Evolutionary conservation across 2,329 filamentous ascomycete species (phyloP).

Genomic region (Neofusicoccum ribis): DNA sequence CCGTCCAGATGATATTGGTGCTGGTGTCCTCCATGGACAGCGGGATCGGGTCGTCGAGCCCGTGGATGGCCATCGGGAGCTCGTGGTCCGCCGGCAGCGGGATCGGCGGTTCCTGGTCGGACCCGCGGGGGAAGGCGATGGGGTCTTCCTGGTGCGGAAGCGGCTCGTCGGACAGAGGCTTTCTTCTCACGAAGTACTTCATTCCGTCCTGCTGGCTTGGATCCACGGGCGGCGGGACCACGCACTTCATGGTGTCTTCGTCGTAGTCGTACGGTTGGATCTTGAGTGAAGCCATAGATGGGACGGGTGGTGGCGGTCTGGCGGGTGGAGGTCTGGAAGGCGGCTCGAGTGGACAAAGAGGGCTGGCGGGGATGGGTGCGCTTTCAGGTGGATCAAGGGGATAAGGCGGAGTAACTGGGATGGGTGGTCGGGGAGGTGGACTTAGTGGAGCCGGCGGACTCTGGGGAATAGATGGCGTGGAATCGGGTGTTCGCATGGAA

Average conservation of each 20-base stretch:
- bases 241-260: not conserved
- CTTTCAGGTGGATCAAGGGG: too few relatives aligned
- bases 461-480: not conserved
- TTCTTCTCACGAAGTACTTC: not conserved
- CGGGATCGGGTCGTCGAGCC: not conserved
- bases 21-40: not conserved
- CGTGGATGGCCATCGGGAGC: not conserved
- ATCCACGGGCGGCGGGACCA: not conserved
- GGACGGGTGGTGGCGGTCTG: not conserved
- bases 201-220: slow-evolving; percentile 12
- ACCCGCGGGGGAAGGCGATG: not conserved
- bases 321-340: not conserved
- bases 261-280: not conserved
- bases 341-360: not conserved
- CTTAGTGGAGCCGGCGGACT: not conserved
- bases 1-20: slow-evolving; percentile 26
- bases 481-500: not conserved
- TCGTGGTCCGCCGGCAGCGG: not conserved
- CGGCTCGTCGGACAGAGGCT: not conserved
- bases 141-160: not conserved
- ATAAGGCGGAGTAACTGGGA: too few relatives aligned
- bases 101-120: not conserved
- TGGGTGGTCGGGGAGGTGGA: too few relatives aligned
- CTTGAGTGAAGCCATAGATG: not conserved
- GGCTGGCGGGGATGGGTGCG: not conserved